Base-by-base conservation (phyloP, 805 yeast species). In the Candida insectalens region DNA sequence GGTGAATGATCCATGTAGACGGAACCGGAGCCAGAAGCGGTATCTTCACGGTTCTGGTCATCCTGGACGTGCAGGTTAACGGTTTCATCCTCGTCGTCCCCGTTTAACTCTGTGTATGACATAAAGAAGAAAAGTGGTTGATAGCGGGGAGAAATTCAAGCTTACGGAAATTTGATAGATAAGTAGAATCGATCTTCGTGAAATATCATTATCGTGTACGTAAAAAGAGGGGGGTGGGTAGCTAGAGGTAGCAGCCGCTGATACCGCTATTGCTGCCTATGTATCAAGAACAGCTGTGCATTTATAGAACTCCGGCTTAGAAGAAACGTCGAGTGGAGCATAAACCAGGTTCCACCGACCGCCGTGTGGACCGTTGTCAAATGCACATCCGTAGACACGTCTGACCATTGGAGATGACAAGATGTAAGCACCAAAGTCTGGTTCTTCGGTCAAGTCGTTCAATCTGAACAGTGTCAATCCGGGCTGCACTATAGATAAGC, bases 401-500 rank as follows among this genome's bases (percentile, higher is more conserved):
- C 34, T 37, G 25, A 21, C 34, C 19, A 38, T 34, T 6, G 57
- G 57, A 4, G 50, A 29, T 1, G 49, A 45, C 15, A 38, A 19
- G 4, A 50, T 16, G 29, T 52, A 52, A 4, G 25, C 26, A 10
- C 36, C 17, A 27, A 40, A 43, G 10, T 21, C 29, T 7, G 7
- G 18, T 8, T 29, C 25, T 5, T 15, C 12, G 6, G 18, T 5
- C 20, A 33, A 29, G 17, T 40, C 37, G 23, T 42, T 40, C 4
- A 48, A 15, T 25, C 43, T 42, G 5, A 36, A 26, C 7, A 52
- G 30, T 4, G 35, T n/a, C 6, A 39, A 25, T 3, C 45, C 41
- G 1, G 54, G 56, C 13, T 34, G 39, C 10, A 52, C 36, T 16
- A 46, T 25, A 7, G 49, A 43, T 10, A 46, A 23, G 3, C 46